phyloP scores from a whole-genome alignment of 192 early-diverging fungal species.

The Spinellus fusiger region DNA sequence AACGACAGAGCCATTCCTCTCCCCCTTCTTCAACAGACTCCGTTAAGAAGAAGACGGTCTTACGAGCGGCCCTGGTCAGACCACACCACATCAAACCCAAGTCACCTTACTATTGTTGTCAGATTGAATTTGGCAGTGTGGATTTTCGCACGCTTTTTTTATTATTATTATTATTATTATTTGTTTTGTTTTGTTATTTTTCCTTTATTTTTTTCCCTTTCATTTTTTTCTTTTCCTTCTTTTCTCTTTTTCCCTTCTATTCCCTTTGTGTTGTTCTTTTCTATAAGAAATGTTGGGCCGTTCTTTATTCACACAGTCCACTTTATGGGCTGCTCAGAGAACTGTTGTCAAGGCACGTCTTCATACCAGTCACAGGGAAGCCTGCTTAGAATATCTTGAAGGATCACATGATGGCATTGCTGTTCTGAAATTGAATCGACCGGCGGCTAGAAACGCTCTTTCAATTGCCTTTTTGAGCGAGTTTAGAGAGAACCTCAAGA shows the following conservation, averaged over 20 bases:
- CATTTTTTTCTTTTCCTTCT: neutral
- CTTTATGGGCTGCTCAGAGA: neutral
- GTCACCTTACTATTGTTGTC: too few relatives aligned
- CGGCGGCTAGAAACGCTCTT: constrained; percentile 85
- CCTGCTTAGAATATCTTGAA: constrained; percentile 35
- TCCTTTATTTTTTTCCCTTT: neutral
- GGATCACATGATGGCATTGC: constrained; percentile 59
- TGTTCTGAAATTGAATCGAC: constrained; percentile 77
- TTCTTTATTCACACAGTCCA: neutral
- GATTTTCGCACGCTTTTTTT: too few relatives aligned
- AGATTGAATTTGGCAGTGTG: too few relatives aligned
- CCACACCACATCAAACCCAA: too few relatives aligned
- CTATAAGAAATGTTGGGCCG: neutral
- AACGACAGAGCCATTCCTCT: too few relatives aligned
- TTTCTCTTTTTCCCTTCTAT: neutral
- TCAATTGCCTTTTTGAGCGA: constrained; percentile 68
- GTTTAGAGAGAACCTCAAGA: constrained; percentile 59
- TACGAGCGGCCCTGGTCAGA: too few relatives aligned
- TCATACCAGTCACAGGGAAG: constrained; percentile 13
- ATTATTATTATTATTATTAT: too few relatives aligned
- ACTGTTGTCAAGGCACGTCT: neutral
- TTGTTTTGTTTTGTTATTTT: neutral
- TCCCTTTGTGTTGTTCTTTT: neutral
- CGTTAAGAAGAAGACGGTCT: too few relatives aligned
- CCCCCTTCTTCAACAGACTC: too few relatives aligned